A percentile compares a stretch with the other conserved stretches of the same genome.
phyloP scores from a whole-genome alignment of 345 rosid species.

The Citrus glauca region DNA sequence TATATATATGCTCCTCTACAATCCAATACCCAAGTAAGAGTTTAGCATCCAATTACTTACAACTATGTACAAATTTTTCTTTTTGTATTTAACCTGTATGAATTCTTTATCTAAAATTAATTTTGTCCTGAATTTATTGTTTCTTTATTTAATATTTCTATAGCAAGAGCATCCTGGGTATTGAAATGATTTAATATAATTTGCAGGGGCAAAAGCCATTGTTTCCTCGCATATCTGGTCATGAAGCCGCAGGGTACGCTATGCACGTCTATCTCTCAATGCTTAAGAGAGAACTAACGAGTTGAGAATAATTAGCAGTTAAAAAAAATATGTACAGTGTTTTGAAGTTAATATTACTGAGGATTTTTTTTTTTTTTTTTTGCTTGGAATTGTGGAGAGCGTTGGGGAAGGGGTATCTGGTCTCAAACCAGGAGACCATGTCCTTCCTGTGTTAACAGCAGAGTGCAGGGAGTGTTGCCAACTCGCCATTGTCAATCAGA shows the following conservation, averaged over 20 bases:
- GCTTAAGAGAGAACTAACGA: too few relatives aligned
- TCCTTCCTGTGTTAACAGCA: conserved; percentile 70
- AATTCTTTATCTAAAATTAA: background rate
- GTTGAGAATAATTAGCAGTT: too few relatives aligned
- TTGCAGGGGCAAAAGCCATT: conserved; percentile 65
- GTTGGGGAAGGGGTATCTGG: conserved; percentile 76
- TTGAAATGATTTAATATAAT: background rate
- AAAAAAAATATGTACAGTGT: too few relatives aligned
- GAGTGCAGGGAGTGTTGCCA: conserved; percentile 70
- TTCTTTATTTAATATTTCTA: background rate
- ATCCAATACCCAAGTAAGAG: too few relatives aligned
- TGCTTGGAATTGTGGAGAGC: conserved; percentile 65
- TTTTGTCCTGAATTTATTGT: background rate
- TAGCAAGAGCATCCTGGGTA: background rate
- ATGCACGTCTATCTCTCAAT: too few relatives aligned
- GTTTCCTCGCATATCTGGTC: conserved; percentile 74
- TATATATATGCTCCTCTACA: too few relatives aligned
- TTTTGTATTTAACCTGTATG: background rate
- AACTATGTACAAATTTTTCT: too few relatives aligned
- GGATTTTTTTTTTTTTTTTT: background rate
- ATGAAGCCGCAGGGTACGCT: conserved; percentile 77
- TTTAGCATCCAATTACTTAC: too few relatives aligned
- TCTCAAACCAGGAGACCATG: conserved; percentile 68
- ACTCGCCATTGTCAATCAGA: conserved; percentile 62
- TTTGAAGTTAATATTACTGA: too few relatives aligned